These are phyloP conservation scores for Lathyrus tuberosus DNA, from an alignment of 306 rosid genomes.

Conservation along the genomic window DNA sequence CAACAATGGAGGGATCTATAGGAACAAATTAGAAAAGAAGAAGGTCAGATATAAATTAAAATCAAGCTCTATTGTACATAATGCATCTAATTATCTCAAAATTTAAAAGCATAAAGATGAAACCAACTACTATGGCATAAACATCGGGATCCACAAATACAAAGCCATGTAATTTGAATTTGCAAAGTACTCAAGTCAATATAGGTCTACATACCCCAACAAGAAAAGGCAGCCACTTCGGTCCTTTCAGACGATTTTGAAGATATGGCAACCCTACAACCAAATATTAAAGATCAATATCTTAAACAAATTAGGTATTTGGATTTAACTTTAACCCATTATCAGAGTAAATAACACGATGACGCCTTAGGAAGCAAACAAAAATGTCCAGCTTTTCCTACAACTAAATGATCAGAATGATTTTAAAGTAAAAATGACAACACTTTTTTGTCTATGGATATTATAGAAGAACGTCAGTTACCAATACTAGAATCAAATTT, in stretches of 20 bases:
- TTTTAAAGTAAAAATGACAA: not conserved
- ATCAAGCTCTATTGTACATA: slow-evolving; percentile 20
- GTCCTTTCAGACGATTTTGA: slow-evolving; percentile 87
- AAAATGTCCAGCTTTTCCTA: not conserved
- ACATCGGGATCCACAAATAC: slow-evolving; percentile 25
- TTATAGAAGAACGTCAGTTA: not conserved
- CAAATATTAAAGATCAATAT: slow-evolving; percentile 41
- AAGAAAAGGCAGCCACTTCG: slow-evolving; percentile 94
- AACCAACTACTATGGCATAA: slow-evolving; percentile 25
- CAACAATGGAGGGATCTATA: slow-evolving; percentile 84
- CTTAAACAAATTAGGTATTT: slow-evolving; percentile 16
- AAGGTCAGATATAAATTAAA: slow-evolving; percentile 31
- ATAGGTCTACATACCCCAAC: slow-evolving; percentile 72
- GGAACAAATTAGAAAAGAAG: slow-evolving; percentile 22
- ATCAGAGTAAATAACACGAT: not conserved
- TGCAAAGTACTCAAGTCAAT: slow-evolving; percentile 22
- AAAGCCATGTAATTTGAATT: slow-evolving; percentile 12
- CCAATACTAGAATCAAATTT: not conserved
- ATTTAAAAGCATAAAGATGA: slow-evolving; percentile 20
- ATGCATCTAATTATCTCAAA: not conserved
- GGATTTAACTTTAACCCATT: slow-evolving; percentile 2
- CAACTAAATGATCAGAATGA: not conserved
- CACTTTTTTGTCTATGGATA: not conserved
- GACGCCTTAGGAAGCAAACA: not conserved
- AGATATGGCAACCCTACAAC: slow-evolving; percentile 76